Percentiles rank a stretch among this genome's conserved stretches.
phyloP scores from a whole-genome alignment of 176 grass and related monocot species.

The Luzula sylvatica region DNA sequence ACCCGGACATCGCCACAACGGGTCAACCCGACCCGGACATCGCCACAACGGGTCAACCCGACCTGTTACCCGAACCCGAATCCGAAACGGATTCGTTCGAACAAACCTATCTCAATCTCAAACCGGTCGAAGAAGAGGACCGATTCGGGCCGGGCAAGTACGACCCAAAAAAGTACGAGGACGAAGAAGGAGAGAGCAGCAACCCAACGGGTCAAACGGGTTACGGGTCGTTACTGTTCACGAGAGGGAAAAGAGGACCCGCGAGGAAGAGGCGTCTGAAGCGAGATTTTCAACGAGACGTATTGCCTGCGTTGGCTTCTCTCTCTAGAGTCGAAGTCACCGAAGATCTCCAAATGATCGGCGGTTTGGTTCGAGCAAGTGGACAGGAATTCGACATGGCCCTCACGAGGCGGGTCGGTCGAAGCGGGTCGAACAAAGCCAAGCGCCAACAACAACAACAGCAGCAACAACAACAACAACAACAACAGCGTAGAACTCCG shows the following conservation, averaged over 20 bases:
- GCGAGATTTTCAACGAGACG: conserved; percentile 79
- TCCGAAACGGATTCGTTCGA: conserved; percentile 56
- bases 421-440: conserved; percentile 16
- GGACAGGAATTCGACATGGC: conserved; percentile 31
- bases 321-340: conserved; percentile 73
- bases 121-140: conserved; percentile 57
- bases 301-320: conserved; percentile 57
- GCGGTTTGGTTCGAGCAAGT: conserved; percentile 53
- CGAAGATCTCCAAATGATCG: conserved; percentile 69
- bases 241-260: conserved; percentile 46
- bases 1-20: conserved; percentile 2
- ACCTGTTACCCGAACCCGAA: background rate
- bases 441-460: conserved; percentile 18
- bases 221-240: conserved; percentile 37
- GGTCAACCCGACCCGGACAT: conserved; percentile 31
- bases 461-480: background rate
- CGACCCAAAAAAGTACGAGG: conserved; percentile 18
- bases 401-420: conserved; percentile 22
- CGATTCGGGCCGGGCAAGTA: conserved; percentile 36
- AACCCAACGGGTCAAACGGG: conserved; percentile 15
- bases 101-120: conserved; percentile 66
- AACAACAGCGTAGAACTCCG: background rate
- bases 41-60: conserved; percentile 3
- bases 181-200: conserved; percentile 30
- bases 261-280: conserved; percentile 60